phyloP scores from a whole-genome alignment of 495 filamentous ascomycete genomes.

The Trichoderma erinaceum region DNA sequence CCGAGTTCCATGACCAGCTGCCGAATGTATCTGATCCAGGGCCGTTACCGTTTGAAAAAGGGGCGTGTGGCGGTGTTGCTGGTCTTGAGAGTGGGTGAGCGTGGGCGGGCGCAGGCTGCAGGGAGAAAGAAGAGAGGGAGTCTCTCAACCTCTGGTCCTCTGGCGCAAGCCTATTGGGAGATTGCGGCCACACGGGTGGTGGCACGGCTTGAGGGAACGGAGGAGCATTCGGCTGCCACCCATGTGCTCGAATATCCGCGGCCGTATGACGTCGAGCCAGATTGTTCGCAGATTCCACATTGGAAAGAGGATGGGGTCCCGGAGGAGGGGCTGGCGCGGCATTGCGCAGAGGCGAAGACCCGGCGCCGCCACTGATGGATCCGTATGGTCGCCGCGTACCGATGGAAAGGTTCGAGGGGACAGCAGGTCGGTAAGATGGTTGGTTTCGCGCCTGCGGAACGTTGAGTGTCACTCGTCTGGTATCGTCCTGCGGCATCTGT shows the following conservation, averaged over 20 bases:
- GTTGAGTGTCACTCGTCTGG: slow-evolving; percentile 56
- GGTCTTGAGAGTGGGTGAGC: slow-evolving; percentile 54
- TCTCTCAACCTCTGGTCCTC: slow-evolving; percentile 79
- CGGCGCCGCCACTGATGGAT: slow-evolving; percentile 55
- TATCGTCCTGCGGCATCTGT: slow-evolving; percentile 80
- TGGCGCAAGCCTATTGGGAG: slow-evolving; percentile 59
- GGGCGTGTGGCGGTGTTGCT: slow-evolving; percentile 54
- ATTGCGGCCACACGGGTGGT: slow-evolving; percentile 78
- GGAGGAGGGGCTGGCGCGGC: slow-evolving; percentile 62
- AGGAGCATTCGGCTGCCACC: slow-evolving; percentile 57
- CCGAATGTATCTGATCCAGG: slow-evolving; percentile 42
- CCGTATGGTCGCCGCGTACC: slow-evolving; percentile 73
- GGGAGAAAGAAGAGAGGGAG: slow-evolving; percentile 74
- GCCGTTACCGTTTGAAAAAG: slow-evolving; percentile 18
- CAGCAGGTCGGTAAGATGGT: slow-evolving; percentile 64
- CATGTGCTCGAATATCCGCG: slow-evolving; percentile 86
- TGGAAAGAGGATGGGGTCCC: slow-evolving; percentile 68
- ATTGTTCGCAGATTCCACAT: slow-evolving; percentile 62
- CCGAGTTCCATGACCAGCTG: slow-evolving; percentile 49
- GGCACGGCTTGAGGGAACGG: slow-evolving; percentile 50
- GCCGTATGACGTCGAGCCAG: slow-evolving; percentile 86
- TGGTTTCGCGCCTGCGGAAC: slow-evolving; percentile 41
- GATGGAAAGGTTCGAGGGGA: slow-evolving; percentile 69
- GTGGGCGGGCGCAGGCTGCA: slow-evolving; percentile 40
- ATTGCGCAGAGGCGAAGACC: slow-evolving; percentile 64